Base-by-base conservation (phyloP, 2,329 filamentous ascomycete genomes). In the Verticillium nubilum region DNA sequence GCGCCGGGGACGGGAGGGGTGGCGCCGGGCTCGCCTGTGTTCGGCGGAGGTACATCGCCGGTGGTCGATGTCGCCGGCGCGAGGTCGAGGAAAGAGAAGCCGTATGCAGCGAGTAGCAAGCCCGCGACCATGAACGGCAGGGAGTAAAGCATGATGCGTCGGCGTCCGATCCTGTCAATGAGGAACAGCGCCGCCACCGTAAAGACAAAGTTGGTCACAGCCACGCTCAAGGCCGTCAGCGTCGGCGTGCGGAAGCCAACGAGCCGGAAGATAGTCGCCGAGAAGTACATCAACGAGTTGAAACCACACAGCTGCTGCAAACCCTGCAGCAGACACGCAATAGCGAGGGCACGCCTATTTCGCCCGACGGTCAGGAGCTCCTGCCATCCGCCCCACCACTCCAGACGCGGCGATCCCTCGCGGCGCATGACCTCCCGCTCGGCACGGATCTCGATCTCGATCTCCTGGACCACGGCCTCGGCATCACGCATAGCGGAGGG, bases 251-350 rank as follows among this genome's bases (percentile, higher is more conserved):
- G 80, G 70, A 96, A 96, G 1, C 89, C 89, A 1, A 96, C 82
- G 31, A 92, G 80, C 2, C 84, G 82, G 69, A 94, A 94, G 29
- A 94, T 91, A 7, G 90, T 92, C 4, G 89, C 90, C 0, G 90
- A 92, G 70, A 92, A 96, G 74, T 96, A 96, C 91, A 96, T 96
- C 29, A 97, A 79, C 12, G 90, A 92, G 75, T 97, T 96, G 52
- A 95, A 95, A 1, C 91, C 92, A 67, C 90, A 95, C 1, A 96
- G 81, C 72, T 98, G 94, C 74, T 97, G 94, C 6, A 96, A 77
- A 0, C 87, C 91, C 69, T 97, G 93, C 2, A 97, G 80, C 64
- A 95, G 83, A 73, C 92, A 96, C 1, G 93, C 92, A 69, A 97
- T 95, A 0, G 83, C 83, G 69, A 97, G 73, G 0, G 94, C 93